Evolutionary conservation across 805 yeast species (phyloP), one percentile per base, ranked within the genome.

Genomic region (Saccharomycopsis schoenii): DNA sequence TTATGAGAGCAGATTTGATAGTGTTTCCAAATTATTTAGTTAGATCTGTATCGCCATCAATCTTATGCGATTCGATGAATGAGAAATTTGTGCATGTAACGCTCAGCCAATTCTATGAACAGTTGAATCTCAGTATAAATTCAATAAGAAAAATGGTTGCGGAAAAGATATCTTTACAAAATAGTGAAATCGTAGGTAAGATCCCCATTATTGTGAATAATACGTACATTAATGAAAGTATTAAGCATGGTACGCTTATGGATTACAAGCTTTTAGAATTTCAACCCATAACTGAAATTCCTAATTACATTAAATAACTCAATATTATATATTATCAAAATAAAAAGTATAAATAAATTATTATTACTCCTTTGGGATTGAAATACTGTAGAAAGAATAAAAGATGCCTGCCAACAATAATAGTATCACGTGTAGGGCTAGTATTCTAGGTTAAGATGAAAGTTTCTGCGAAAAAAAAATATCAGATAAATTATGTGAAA

Each of bases 1-100:
- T 77, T 1, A 61, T 58, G 2, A 69, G 70, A 3, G 72, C 78
- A 52, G 73, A 78, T 41, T 67, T 77, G 21, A 72, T 83, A 5
- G 71, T 84, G 15, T 73, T 75, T 15, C 69, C 71, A 11, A 52
- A 60, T n/a, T 58, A 57, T 37, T 12, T 61, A 3, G 55, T 25
- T 4, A 19, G 40, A 50, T 47, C 9, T 21, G 15, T 24, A 24
- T 2, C 12, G 24, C 8, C 10, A 25, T 8, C n/a, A 1, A 21
- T 14, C 34, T 19, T 21, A 15, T n/a, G 14, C 1, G 14, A 40
- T 19, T 17, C 15, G 10, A 56, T 34, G 4, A 36, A 39, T 12
- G 1, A 4, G 10, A 17, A 58, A 4, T 34, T 43, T n/a, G 14
- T 36, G 24, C 34, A 37, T 29, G 40, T 29, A 6, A 50, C 9